Conservation (phyloP, 495 filamentous ascomycete species). For the Hyphodiscus hymeniophilus region DNA sequence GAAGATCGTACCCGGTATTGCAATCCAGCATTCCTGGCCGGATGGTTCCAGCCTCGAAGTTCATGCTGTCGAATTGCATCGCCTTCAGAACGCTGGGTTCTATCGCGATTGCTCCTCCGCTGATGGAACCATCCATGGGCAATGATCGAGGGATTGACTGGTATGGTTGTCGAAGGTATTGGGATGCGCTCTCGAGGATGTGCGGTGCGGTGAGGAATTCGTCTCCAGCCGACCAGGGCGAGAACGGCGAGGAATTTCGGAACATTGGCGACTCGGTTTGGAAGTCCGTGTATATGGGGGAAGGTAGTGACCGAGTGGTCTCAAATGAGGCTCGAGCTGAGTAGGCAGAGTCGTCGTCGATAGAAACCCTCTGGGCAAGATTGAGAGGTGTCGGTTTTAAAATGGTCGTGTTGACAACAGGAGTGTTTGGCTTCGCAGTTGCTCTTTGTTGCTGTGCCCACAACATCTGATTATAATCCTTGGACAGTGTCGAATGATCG, state of each 20-base stretch:
- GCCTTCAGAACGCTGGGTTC: constrained; percentile 10
- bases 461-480: constrained; percentile 32
- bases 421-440: background rate
- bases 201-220: constrained; percentile 17
- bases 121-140: background rate
- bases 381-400: constrained; percentile 6
- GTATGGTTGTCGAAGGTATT: constrained; percentile 13
- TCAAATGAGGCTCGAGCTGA: constrained; percentile 14
- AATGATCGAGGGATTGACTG: constrained; percentile 1
- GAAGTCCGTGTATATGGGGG: constrained; percentile 18
- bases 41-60: constrained; percentile 17
- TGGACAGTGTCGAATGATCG: constrained; percentile 43
- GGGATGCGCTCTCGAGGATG: constrained; percentile 14
- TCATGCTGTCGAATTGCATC: constrained; percentile 15
- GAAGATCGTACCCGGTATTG: constrained; percentile 8
- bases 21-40: constrained; percentile 20
- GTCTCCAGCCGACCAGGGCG: constrained; percentile 17
- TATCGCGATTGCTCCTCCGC: background rate
- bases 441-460: constrained; percentile 10
- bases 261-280: constrained; percentile 18
- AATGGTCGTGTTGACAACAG: background rate
- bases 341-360: background rate
- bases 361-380: background rate
- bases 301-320: constrained; percentile 12
- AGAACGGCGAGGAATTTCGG: constrained; percentile 14